These are phyloP conservation scores for Prunus yedoensis DNA, from an alignment of 331 rosid species.

Conservation along the genomic window DNA sequence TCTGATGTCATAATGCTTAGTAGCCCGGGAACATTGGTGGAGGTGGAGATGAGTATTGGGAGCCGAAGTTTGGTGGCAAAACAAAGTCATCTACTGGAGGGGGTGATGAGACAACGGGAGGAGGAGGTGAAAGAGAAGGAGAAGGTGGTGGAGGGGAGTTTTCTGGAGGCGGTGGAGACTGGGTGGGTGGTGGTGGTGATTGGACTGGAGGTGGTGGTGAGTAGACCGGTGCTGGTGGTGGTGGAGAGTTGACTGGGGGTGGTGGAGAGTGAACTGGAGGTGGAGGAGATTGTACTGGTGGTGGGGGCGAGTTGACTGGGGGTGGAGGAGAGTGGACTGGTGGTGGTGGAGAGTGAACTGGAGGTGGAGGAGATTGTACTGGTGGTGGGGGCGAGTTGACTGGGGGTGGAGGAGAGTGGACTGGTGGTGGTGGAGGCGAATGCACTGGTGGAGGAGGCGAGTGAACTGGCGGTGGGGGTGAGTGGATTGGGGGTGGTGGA, in stretches of 20 bases:
- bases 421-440: no score
- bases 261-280: no score
- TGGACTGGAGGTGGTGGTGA: conserved; percentile 10
- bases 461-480: no score
- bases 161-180: conserved; percentile 5
- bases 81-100: conserved; percentile 4
- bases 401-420: no score
- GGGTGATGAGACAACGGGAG: conserved; percentile 4
- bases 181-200: conserved; percentile 1
- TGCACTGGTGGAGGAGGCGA: no score
- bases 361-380: no score
- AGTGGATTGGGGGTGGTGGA: background rate
- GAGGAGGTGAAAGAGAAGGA: conserved; percentile 6
- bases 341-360: conserved; percentile 16
- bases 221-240: background rate
- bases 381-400: background rate
- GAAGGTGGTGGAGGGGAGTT: conserved; percentile 7
- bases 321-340: background rate
- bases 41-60: conserved; percentile 32
- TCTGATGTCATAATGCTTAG: background rate
- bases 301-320: no score
- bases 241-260: background rate
- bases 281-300: no score
- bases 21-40: conserved; percentile 33
- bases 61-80: conserved; percentile 20